These are phyloP conservation scores for Sindora glabra DNA, from an alignment of 306 rosid genomes.

Conservation along the genomic window DNA sequence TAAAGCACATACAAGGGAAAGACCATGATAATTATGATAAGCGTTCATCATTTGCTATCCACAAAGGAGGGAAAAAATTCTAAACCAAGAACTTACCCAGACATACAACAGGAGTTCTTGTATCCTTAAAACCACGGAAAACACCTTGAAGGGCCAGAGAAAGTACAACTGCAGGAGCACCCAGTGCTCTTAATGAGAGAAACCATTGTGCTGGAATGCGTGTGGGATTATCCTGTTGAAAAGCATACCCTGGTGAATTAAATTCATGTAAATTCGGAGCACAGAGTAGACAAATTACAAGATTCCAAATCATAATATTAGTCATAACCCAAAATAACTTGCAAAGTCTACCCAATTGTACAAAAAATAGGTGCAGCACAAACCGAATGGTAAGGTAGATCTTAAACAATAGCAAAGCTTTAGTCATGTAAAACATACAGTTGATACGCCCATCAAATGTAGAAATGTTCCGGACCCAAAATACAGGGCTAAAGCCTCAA, in stretches of 20 bases:
- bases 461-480: slow-evolving; percentile 68
- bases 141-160: slow-evolving; percentile 97
- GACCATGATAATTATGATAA: neutral
- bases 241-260: neutral
- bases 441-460: slow-evolving; percentile 63
- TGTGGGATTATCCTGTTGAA: slow-evolving; percentile 64
- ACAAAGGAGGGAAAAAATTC: neutral
- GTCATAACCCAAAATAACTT: neutral
- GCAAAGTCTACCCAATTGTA: neutral
- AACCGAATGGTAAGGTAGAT: neutral
- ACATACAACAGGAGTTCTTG: slow-evolving; percentile 83
- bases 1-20: slow-evolving; percentile 5
- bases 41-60: neutral
- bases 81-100: slow-evolving; percentile 55
- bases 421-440: slow-evolving; percentile 41
- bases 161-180: slow-evolving; percentile 97
- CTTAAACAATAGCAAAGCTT: neutral
- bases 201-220: slow-evolving; percentile 47
- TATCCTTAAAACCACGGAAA: slow-evolving; percentile 96
- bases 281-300: neutral
- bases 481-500: slow-evolving; percentile 80
- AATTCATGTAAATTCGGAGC: neutral
- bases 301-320: neutral
- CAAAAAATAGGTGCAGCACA: neutral
- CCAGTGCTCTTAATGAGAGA: slow-evolving; percentile 76